Conservation (phyloP, 2,329 filamentous ascomycete genomes). For the Hypoxylon sp. region DNA sequence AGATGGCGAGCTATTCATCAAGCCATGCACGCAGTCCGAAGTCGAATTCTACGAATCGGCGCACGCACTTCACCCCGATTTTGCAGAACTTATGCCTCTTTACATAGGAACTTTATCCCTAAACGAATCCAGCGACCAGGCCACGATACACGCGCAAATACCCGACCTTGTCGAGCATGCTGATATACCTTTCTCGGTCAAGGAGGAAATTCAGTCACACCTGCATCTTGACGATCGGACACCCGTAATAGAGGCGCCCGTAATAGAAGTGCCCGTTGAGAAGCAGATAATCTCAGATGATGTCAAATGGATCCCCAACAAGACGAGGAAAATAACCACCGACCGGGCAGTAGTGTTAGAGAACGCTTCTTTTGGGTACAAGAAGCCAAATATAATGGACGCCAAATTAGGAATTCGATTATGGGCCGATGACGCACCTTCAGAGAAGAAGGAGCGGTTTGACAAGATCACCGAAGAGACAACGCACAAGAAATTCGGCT, state of each 20-base stretch:
- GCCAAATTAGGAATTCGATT: conserved; percentile 89
- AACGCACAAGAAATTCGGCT: conserved; percentile 72
- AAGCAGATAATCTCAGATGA: conserved; percentile 42
- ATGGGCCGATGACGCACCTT: conserved; percentile 82
- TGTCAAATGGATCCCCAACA: conserved; percentile 65
- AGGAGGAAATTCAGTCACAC: conserved; percentile 59
- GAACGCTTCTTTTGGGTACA: conserved; percentile 86
- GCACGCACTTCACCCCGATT: conserved; percentile 74
- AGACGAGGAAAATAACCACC: conserved; percentile 76
- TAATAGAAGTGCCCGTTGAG: conserved; percentile 36
- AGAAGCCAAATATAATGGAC: conserved; percentile 89
- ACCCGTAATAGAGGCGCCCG: conserved; percentile 33
- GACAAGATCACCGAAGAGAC: conserved; percentile 71
- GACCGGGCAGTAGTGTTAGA: conserved; percentile 86
- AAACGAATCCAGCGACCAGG: conserved; percentile 66
- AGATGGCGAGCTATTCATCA: conserved; percentile 89
- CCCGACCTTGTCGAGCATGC: conserved; percentile 59
- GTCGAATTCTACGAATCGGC: conserved; percentile 90
- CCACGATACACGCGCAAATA: conserved; percentile 66
- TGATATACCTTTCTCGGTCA: conserved; percentile 61
- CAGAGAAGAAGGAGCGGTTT: conserved; percentile 72
- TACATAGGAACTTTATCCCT: conserved; percentile 86
- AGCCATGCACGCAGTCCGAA: conserved; percentile 90
- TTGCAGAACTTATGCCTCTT: conserved; percentile 85
- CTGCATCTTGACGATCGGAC: conserved; percentile 48